Conservation (phyloP, 2,329 filamentous ascomycete genomes). For the Emericellopsis cladophorae region DNA sequence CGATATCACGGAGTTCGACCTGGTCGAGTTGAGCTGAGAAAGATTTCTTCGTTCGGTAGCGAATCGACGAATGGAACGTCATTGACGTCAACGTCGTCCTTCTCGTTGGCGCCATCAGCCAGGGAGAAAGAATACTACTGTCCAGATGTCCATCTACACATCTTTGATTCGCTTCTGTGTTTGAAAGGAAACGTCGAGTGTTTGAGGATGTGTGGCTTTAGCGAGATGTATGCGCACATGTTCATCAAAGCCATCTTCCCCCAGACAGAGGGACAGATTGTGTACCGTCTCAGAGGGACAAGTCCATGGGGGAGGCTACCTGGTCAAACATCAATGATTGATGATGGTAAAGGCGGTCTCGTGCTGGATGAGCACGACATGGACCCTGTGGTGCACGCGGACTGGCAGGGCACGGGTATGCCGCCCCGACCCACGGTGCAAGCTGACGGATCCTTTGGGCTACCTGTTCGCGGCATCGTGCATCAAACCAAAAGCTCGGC, state of each 20-base stretch:
- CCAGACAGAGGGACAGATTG: neutral
- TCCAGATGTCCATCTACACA: slow-evolving; percentile 14
- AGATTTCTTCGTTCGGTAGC: neutral
- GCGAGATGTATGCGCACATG: slow-evolving; percentile 13
- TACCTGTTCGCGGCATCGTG: too few relatives aligned
- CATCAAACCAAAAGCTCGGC: too few relatives aligned
- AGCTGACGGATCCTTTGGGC: too few relatives aligned
- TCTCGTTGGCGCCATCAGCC: too few relatives aligned
- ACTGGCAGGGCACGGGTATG: neutral
- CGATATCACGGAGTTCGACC: slow-evolving; percentile 16
- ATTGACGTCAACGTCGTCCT: neutral
- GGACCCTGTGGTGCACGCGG: neutral
- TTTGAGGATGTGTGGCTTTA: slow-evolving; percentile 23
- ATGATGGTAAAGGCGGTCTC: slow-evolving; percentile 10
- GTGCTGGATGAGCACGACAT: slow-evolving; percentile 8
- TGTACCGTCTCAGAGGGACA: slow-evolving; percentile 17
- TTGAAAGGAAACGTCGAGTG: slow-evolving; percentile 17
- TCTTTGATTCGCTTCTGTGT: slow-evolving; percentile 16
- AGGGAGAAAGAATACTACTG: slow-evolving; percentile 11
- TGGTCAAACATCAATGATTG: slow-evolving; percentile 14
- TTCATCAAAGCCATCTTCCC: slow-evolving; percentile 15
- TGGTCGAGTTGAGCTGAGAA: neutral
- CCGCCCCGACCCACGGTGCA: neutral
- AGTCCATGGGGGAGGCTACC: slow-evolving; percentile 14
- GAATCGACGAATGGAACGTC: too few relatives aligned